A percentile compares a stretch with the other conserved stretches of the same genome.
Evolutionary conservation across 805 yeast genomes (phyloP).

Genomic region (Pichia manshurica): DNA sequence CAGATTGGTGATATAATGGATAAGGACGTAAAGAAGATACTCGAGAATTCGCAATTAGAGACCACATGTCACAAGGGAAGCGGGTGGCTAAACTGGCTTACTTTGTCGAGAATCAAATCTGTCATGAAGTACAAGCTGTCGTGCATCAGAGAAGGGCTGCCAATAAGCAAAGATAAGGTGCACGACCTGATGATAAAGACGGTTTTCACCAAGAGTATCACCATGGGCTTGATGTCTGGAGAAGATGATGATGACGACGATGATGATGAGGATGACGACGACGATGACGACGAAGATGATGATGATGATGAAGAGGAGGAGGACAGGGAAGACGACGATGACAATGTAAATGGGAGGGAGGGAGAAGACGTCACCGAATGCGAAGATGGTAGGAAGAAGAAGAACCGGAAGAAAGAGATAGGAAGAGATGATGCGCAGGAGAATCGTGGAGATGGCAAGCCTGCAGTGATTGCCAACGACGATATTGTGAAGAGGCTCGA

Average conservation of each 20-base stretch:
- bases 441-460: slow-evolving; percentile 15
- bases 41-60: slow-evolving; percentile 36
- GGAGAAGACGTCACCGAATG: slow-evolving; percentile 12
- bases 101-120: slow-evolving; percentile 58
- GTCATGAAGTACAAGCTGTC: slow-evolving; percentile 69
- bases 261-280: slow-evolving; percentile 23
- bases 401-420: slow-evolving; percentile 13
- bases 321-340: slow-evolving; percentile 34
- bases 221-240: slow-evolving; percentile 15
- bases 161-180: slow-evolving; percentile 38
- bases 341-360: slow-evolving; percentile 27
- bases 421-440: no score
- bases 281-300: slow-evolving; percentile 14
- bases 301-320: slow-evolving; percentile 13
- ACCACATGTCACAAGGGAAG: slow-evolving; percentile 50
- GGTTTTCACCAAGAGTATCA: slow-evolving; percentile 13
- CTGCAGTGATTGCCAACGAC: slow-evolving; percentile 16
- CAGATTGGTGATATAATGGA: slow-evolving; percentile 78
- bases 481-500: slow-evolving; percentile 35
- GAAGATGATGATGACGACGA: slow-evolving; percentile 30
- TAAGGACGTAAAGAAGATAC: slow-evolving; percentile 45
- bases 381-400: slow-evolving; percentile 21
- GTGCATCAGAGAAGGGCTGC: slow-evolving; percentile 48
- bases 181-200: slow-evolving; percentile 39
- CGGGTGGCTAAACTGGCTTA: slow-evolving; percentile 74